Evolutionary conservation across 768 basidiomycete species (phyloP).

Genomic region (Phanerochaete sordida): DNA sequence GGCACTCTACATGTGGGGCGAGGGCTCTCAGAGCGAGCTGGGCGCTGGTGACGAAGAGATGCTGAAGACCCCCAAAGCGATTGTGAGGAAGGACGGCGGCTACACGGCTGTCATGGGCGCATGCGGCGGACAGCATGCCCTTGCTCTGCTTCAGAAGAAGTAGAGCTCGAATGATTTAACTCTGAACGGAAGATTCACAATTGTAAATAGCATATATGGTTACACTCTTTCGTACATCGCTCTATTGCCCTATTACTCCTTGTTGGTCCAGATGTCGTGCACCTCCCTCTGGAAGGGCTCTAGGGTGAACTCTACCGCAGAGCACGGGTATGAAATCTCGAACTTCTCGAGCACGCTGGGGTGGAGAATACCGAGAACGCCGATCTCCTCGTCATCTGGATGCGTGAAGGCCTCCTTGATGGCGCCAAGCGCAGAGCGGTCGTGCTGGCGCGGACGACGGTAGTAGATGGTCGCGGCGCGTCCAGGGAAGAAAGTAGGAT

Average conservation of each 20-base stretch:
- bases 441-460: slow-evolving; percentile 46
- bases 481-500: slow-evolving; percentile 92
- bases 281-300: slow-evolving; percentile 70
- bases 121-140: slow-evolving; percentile 77
- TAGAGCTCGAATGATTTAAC: neutral
- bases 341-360: slow-evolving; percentile 90
- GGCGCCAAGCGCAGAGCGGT: slow-evolving; percentile 26
- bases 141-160: slow-evolving; percentile 63
- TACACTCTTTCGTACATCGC: neutral
- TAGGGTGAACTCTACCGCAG: slow-evolving; percentile 88
- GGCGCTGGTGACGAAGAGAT: slow-evolving; percentile 52
- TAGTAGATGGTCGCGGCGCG: slow-evolving; percentile 92
- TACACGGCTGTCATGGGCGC: slow-evolving; percentile 60
- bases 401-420: slow-evolving; percentile 39
- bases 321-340: slow-evolving; percentile 93
- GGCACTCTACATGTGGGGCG: slow-evolving; percentile 74
- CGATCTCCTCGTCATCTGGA: slow-evolving; percentile 68
- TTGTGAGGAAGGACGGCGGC: slow-evolving; percentile 72
- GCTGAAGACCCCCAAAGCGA: slow-evolving; percentile 56
- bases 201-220: neutral
- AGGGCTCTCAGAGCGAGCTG: slow-evolving; percentile 71
- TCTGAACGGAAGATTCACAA: no score
- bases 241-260: neutral
- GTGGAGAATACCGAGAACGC: slow-evolving; percentile 90
- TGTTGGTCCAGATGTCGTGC: slow-evolving; percentile 4